Base-by-base conservation (phyloP, 1,284 basidiomycete species). In the Rhizoctonia solani region DNA sequence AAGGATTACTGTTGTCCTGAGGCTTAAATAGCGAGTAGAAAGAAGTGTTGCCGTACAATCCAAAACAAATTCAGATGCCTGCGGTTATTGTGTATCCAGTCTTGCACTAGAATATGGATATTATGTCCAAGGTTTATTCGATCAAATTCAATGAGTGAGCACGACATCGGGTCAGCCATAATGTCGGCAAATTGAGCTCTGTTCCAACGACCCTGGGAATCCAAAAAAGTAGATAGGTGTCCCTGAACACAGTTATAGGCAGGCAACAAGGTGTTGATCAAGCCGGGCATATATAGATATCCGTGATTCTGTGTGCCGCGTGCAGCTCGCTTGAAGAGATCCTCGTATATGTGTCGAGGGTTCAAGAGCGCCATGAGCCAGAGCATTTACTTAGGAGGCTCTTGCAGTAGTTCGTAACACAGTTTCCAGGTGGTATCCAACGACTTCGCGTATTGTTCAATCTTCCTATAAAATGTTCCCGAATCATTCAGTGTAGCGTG, bases 251-350 rank as follows among this genome's bases (percentile, higher is more conserved):
- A 6, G 11, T 49, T 21, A 5, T 49, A 4, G 46, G 23, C 11
- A 6, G 23, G 9, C 11, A 21, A 11, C 23, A 6, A 11, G 14
- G 23, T 49, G 5, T 14, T 13, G 25, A 5, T 23, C n/a, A 5
- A 21, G 23, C 14, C 23, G 46, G 46, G 21, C 16, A 16, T 6
- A 5, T 21, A 49, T 25, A 27, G 5, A 21, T 27, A 25, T 25
- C 25, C 23, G 21, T 27, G 14, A 25, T 49, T 39, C 16, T 39
- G 8, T 8, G 16, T 39, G 37, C 16, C 16, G 46, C 5, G 6
- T 6, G 46, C n/a, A 21, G 47, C 59, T 13, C 59, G 59, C 27
- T n/a, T 9, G 25, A 63, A 63, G 11, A 63, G 50, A 13, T 52
- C 49, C 27, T 41, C 32, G 9, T 46, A 39, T 19, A 63, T 63